These are phyloP conservation scores for Xylariaceae sp. DNA, from an alignment of 2,329 filamentous ascomycete species.

Conservation along the genomic window DNA sequence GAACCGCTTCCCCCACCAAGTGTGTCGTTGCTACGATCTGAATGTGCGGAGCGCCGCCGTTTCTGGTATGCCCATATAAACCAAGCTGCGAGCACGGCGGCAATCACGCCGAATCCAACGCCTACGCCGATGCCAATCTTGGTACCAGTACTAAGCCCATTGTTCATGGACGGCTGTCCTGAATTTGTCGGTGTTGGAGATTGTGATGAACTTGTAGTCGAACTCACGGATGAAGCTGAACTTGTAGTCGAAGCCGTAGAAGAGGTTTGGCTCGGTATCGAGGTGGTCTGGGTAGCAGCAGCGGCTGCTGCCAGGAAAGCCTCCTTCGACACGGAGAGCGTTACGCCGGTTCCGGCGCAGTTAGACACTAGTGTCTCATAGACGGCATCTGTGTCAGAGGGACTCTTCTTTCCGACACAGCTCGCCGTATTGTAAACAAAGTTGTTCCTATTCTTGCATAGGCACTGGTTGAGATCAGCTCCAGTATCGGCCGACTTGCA, in stretches of 20 bases:
- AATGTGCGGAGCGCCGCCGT: conserved; percentile 29
- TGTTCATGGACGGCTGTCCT: conserved; percentile 14
- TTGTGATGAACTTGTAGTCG: neutral
- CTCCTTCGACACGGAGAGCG: conserved; percentile 49
- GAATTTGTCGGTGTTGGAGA: conserved; percentile 11
- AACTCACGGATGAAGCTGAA: conserved; percentile 19
- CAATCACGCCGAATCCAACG: conserved; percentile 39
- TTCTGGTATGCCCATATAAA: conserved; percentile 41
- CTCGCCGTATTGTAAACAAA: conserved; percentile 56
- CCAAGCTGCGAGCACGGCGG: conserved; percentile 33
- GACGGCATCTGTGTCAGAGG: conserved; percentile 48
- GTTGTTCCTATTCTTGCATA: conserved; percentile 56
- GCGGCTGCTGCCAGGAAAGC: conserved; percentile 49
- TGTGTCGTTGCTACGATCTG: conserved; percentile 9
- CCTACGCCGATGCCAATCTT: conserved; percentile 52
- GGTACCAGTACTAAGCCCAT: conserved; percentile 44
- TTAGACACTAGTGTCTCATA: conserved; percentile 53
- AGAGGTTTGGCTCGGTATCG: conserved; percentile 25
- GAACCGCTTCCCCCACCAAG: conserved; percentile 9
- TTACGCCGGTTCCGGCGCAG: conserved; percentile 53
- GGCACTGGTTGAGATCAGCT: conserved; percentile 53
- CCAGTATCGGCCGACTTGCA: conserved; percentile 50
- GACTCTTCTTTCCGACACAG: conserved; percentile 51
- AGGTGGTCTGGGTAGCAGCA: conserved; percentile 29
- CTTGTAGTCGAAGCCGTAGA: conserved; percentile 20